Base-by-base conservation (phyloP, 163 green algal species). In the Chloromonas sp. region DNA sequence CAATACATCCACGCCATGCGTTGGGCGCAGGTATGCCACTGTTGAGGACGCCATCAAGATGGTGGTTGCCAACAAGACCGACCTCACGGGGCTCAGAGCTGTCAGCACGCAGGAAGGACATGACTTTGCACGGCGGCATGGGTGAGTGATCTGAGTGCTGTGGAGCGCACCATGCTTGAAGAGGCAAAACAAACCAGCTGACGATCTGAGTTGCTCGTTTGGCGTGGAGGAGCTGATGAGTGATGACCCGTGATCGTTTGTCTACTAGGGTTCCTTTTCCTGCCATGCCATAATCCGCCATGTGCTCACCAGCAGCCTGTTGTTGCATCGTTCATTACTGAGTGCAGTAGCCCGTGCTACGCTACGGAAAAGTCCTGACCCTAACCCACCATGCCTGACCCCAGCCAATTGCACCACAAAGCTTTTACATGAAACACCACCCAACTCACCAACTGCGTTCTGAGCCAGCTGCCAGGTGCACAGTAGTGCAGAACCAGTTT, bases 21-120 rank as follows among this genome's bases (percentile, higher is more conserved):
- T 36, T 36, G 36, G 36, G 66, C 59, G 3, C 79, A 82, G 79
- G 79, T 93, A 94, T 87, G 88, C 85, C 86, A 98, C 96, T 1
- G 92, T 99, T 14, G 91, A 96, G 60, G 90, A 96, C 71, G 91
- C 93, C 57, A 93, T 98, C 1, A 98, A 97, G 89, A 98, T 99
- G 95, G 93, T 99, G 0, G 94, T 99, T 66, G 97, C 92, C 59
- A 98, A 98, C 87, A 99, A 99, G 84, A 88, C 96, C 0, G 96
- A 99, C 87, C 87, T 94, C 89, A 91, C 94, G 78, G 3, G 86
- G 70, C 14, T 36, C 74, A 14, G 66, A 76, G 13, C 61, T 61
- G n/a, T 61, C 60, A 76, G 8, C 61, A 61, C 60, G n/a, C 62
- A 78, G 58, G 59, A 71, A 62, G 14, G 89, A 93, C 77, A 79